phyloP scores from a whole-genome alignment of 805 yeast species.

The Ogataea ganodermae region DNA sequence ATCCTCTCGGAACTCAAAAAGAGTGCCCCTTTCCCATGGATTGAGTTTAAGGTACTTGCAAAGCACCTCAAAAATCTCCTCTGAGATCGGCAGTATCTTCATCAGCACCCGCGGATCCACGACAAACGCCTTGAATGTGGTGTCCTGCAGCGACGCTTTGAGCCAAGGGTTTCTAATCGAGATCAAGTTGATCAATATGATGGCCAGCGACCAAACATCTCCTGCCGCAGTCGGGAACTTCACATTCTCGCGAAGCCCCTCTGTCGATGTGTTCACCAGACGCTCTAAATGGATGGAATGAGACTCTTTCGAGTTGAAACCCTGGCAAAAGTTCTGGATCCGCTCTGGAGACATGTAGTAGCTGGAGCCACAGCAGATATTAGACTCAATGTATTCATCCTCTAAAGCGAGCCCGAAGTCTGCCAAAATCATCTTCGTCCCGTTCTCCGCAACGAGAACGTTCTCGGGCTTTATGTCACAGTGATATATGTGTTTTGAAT shows the following conservation, averaged over 20 bases:
- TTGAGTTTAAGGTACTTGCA: constrained; percentile 44
- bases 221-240: constrained; percentile 70
- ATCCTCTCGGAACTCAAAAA: constrained; percentile 42
- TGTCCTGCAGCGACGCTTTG: constrained; percentile 66
- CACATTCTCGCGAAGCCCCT: constrained; percentile 33
- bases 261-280: constrained; percentile 24
- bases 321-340: constrained; percentile 43
- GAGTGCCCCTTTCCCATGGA: constrained; percentile 49
- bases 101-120: constrained; percentile 55
- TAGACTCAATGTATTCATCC: constrained; percentile 56
- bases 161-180: constrained; percentile 93
- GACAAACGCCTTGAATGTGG: constrained; percentile 65
- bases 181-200: constrained; percentile 74
- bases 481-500: constrained; percentile 80
- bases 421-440: constrained; percentile 60
- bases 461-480: constrained; percentile 97
- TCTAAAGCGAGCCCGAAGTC: constrained; percentile 90
- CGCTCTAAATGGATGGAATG: constrained; percentile 35
- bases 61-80: constrained; percentile 57
- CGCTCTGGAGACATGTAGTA: constrained; percentile 95
- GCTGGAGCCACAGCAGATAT: constrained; percentile 81
- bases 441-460: constrained; percentile 65
- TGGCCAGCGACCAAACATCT: constrained; percentile 86
- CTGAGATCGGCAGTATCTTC: constrained; percentile 72
- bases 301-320: constrained; percentile 34